Evolutionary conservation across 2,329 filamentous ascomycete species (phyloP).

Genomic region (Coniochaeta sp.): DNA sequence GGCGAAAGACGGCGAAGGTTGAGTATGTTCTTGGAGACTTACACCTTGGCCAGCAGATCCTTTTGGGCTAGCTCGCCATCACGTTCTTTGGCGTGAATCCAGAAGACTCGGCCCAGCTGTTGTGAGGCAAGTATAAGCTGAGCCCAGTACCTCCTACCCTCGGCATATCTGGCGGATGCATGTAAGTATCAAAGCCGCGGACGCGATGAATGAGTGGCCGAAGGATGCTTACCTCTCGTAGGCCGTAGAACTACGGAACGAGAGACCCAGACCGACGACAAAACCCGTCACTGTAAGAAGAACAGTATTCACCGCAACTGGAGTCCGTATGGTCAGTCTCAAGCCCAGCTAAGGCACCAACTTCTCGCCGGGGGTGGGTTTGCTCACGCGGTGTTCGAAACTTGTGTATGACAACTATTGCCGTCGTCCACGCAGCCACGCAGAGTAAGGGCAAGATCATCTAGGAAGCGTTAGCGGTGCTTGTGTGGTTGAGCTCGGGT

Average conservation of each 20-base stretch:
- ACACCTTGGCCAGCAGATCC: slow-evolving; percentile 59
- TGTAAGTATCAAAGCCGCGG: neutral
- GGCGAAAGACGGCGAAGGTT: no score
- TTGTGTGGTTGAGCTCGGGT: no score
- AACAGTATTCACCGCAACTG: slow-evolving; percentile 53
- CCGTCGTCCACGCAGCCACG: slow-evolving; percentile 58
- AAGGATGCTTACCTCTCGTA: slow-evolving; percentile 58
- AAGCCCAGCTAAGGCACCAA: neutral
- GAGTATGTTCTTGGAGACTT: no score
- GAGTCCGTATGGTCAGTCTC: neutral
- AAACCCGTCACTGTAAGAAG: slow-evolving; percentile 82
- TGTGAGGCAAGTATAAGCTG: slow-evolving; percentile 55
- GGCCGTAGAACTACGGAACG: slow-evolving; percentile 70
- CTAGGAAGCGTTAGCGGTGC: no score
- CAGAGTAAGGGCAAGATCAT: slow-evolving; percentile 64
- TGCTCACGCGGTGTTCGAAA: slow-evolving; percentile 13
- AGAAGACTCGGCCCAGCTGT: slow-evolving; percentile 69
- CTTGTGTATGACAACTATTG: slow-evolving; percentile 50
- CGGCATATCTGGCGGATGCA: slow-evolving; percentile 29
- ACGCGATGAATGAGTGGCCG: neutral
- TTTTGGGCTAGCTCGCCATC: slow-evolving; percentile 49
- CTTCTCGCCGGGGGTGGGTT: neutral
- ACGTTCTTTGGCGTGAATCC: slow-evolving; percentile 69
- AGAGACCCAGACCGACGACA: slow-evolving; percentile 70
- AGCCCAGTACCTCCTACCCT: slow-evolving; percentile 51